Base-by-base conservation (phyloP, 2,329 filamentous ascomycete species). In the Blastomyces parvus region DNA sequence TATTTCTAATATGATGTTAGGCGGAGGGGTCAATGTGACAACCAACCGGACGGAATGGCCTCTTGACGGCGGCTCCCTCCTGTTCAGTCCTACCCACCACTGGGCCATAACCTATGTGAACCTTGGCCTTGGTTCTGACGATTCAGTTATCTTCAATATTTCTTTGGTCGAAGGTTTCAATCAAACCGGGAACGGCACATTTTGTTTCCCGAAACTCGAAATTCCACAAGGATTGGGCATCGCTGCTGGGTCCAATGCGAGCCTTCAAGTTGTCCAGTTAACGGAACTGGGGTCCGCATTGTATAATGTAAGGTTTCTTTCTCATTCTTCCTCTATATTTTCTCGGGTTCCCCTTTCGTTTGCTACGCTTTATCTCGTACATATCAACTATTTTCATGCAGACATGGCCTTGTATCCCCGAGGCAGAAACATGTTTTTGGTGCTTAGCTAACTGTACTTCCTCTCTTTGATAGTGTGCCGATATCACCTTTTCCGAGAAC, bases 31-130 rank as follows among this genome's bases (percentile, higher is more conserved):
- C 66, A 72, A 72, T 63, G 74, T 77, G 50, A 75, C 75, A 36
- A 71, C 65, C 46, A 81, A 79, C 70, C 79, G 79, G 64, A 81
- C 80, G 4, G 65, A 71, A 40, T 82, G 79, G 79, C 78, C 79
- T 8, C 64, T 76, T 3, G 71, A 73, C 13, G 78, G 79, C 56
- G 80, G 79, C 62, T 74, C 77, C 6, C 64, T 81, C 22, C 66
- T 69, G 25, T 73, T 80, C 68, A 72, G 74, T 46, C 76, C 75
- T 36, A 69, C 70, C 44, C 80, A 81, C 68, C 69, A 69, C 22
- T 77, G 72, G 67, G 78, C 79, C 2, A 73, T 79, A 36, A 80
- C 80, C 1, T 78, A 77, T 62, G 73, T 82, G 56, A 81, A 81
- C 67, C 72, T 81, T 3, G 79, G 76, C 6, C 67, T 81, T 53